Evolutionary conservation across 2,329 filamentous ascomycete species (phyloP).

Genomic region (Cercospora sp.): DNA sequence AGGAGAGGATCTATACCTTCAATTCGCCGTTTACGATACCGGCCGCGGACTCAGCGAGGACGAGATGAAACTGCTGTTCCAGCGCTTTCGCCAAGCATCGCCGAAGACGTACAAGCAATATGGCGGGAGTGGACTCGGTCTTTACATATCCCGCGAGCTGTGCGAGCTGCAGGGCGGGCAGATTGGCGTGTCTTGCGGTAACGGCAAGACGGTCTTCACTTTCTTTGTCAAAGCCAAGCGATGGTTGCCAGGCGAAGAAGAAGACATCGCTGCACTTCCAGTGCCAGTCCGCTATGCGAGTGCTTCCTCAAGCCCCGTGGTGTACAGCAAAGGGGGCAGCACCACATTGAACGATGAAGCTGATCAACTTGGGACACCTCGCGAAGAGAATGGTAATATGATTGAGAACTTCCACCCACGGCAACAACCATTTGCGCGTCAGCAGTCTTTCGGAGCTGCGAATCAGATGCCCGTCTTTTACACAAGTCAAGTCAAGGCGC

Average conservation of each 20-base stretch:
- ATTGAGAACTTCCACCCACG: conserved; percentile 19
- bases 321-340: conserved; percentile 31
- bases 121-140: conserved; percentile 47
- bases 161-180: conserved; percentile 47
- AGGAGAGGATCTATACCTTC: conserved; percentile 43
- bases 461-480: not conserved
- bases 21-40: conserved; percentile 47
- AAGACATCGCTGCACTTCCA: conserved; percentile 1
- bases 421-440: conserved; percentile 7
- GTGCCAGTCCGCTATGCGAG: conserved; percentile 23
- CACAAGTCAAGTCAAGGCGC: not conserved
- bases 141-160: conserved; percentile 50
- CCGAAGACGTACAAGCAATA: conserved; percentile 43
- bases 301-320: conserved; percentile 31
- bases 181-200: conserved; percentile 46
- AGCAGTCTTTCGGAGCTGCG: conserved; percentile 5
- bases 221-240: conserved; percentile 46
- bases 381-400: conserved; percentile 13
- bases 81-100: conserved; percentile 43
- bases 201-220: conserved; percentile 47
- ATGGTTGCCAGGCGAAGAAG: conserved; percentile 18
- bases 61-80: conserved; percentile 45
- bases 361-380: conserved; percentile 4
- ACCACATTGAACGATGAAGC: conserved; percentile 11
- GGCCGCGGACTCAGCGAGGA: conserved; percentile 44